Evolutionary conservation across 306 rosid genomes (phyloP).

Genomic region (Mimosa bimucronata): DNA sequence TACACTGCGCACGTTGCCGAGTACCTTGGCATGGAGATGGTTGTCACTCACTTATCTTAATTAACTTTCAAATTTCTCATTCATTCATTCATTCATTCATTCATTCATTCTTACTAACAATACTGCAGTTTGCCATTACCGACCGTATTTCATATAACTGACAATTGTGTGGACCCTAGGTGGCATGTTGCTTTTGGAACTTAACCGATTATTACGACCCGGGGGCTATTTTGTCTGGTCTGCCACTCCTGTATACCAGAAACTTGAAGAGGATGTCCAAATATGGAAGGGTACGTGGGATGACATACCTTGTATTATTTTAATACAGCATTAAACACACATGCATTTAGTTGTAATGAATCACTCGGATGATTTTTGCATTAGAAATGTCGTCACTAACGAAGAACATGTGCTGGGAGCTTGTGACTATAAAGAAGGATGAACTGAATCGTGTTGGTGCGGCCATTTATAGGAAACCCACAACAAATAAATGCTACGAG

Average conservation of each 20-base stretch:
- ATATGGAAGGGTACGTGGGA: constrained; percentile 66
- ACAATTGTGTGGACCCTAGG: constrained; percentile 36
- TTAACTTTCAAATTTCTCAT: neutral
- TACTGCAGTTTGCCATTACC: neutral
- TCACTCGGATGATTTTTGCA: constrained; percentile 7
- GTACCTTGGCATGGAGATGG: constrained; percentile 86
- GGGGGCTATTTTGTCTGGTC: constrained; percentile 87
- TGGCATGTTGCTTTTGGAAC: constrained; percentile 75
- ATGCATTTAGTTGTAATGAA: neutral
- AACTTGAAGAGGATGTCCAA: constrained; percentile 62
- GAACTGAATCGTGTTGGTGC: constrained; percentile 60
- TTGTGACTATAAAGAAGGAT: constrained; percentile 68
- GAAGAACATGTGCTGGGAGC: constrained; percentile 82
- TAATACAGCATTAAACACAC: neutral
- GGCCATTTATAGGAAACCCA: constrained; percentile 78
- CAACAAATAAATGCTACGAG: constrained; percentile 66
- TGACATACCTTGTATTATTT: neutral
- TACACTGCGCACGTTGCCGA: constrained; percentile 84
- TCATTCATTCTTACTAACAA: neutral
- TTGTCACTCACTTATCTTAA: constrained; percentile 10
- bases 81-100: no score
- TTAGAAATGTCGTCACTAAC: constrained; percentile 69
- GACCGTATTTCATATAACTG: neutral
- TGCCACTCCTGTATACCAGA: constrained; percentile 81
- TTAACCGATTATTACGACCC: constrained; percentile 72